Evolutionary conservation across 768 basidiomycete genomes (phyloP).

Genomic region (Kwoniella heveanensis): DNA sequence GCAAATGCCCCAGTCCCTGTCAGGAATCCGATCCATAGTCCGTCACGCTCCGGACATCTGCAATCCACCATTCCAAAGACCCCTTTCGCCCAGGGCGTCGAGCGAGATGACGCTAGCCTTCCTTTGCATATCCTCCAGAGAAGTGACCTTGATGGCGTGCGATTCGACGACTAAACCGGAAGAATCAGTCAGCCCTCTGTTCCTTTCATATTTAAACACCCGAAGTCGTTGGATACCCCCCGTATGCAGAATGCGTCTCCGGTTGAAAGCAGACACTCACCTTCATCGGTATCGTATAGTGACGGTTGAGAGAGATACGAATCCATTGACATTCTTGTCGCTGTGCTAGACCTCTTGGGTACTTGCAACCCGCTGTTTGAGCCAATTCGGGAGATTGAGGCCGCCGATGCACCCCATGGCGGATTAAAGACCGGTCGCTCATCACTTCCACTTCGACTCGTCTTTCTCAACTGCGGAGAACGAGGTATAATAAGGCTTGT

Average conservation of each 20-base stretch:
- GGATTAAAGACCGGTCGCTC: background rate
- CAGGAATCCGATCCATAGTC: too few species aligned
- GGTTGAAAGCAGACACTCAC: slow-evolving; percentile 7
- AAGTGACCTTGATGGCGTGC: slow-evolving; percentile 15
- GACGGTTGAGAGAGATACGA: slow-evolving; percentile 11
- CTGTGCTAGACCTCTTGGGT: background rate
- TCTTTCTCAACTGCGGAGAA: slow-evolving; percentile 1
- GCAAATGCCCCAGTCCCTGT: too few species aligned
- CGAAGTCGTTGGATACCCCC: too few species aligned
- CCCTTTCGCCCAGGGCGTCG: slow-evolving; percentile 9
- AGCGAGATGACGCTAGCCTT: slow-evolving; percentile 13
- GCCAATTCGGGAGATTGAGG: background rate
- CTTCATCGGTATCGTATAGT: slow-evolving; percentile 19
- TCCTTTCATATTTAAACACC: too few species aligned
- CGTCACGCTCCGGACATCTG: slow-evolving; percentile 4
- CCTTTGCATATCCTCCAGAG: slow-evolving; percentile 12
- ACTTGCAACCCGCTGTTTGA: background rate
- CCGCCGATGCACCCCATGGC: background rate
- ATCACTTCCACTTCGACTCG: background rate
- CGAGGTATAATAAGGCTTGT: background rate
- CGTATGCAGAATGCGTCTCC: background rate
- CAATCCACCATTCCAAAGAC: slow-evolving; percentile 3
- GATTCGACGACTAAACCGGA: slow-evolving; percentile 14
- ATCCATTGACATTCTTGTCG: slow-evolving; percentile 3
- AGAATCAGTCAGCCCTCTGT: too few species aligned